Evolutionary conservation across 257 asterid genomes (phyloP), one percentile per base, ranked within the genome.

Genomic region (Scutellaria barbata): DNA sequence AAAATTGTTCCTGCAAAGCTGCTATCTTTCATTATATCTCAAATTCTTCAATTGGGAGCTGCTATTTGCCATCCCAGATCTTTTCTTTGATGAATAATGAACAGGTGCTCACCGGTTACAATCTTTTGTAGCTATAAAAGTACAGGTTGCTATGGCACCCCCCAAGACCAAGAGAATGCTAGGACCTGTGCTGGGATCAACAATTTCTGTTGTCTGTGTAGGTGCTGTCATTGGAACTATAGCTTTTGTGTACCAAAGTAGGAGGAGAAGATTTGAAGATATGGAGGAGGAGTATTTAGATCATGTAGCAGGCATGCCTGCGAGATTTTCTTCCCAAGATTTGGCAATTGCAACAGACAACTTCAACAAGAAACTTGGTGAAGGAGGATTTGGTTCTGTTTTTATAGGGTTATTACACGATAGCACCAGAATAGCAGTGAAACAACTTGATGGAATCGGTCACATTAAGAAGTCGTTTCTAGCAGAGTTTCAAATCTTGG

Each of bases 1-100:
- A 4, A 18, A 77, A 82, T 18, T 85, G 89, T 66, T 77, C 84
- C 9, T 85, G 89, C 73, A 80, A 76, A 72, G 87, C 82, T 77
- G 82, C 78, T 48, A 25, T 85, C 1, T 80, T 85, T 71, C 78
- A 25, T 5, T 75, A 79, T 40, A 63, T 76, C 57, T 40, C 55
- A 2, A 30, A 74, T 25, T 10, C 83, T 17, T 76, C 83, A 5
- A n/a, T 4, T 0, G 87, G 82, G 8, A 55, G 51, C 2, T 85
- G 87, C 72, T 82, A 77, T 63, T 30, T 85, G 62, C 85, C 82
- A 16, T 65, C 84, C 1, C 60, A 80, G 50, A 35, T 85, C 46
- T 80, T 82, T 61, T 80, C 88, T 6, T 0, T 84, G 69, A 66
- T 66, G 62, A 74, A 1, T 30, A 30, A 76, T 47, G 71, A 63